These are phyloP conservation scores for Salmacisia buchloeana DNA, from an alignment of 1,284 basidiomycete genomes.

Conservation along the genomic window DNA sequence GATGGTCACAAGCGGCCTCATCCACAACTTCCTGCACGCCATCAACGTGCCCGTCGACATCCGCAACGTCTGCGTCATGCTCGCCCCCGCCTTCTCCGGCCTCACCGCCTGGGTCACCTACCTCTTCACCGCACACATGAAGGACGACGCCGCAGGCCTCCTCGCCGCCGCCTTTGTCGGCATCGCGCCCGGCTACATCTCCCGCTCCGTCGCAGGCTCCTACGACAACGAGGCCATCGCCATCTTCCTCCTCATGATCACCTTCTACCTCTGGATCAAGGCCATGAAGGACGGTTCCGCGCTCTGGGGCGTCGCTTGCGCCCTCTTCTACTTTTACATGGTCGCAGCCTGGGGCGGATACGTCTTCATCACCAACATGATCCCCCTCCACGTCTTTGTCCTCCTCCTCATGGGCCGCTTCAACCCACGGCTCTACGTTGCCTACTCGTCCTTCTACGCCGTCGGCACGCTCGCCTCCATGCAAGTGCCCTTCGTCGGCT, in stretches of 20 bases:
- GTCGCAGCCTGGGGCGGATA: conserved; percentile 99
- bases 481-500: conserved; percentile 99
- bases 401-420: conserved; percentile 96
- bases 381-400: conserved; percentile 87
- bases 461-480: conserved; percentile 94
- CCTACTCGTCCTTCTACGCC: conserved; percentile 95
- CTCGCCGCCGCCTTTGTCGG: conserved; percentile 95
- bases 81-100: conserved; percentile 86
- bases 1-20: conserved; percentile 95
- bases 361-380: conserved; percentile 99
- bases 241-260: conserved; percentile 99
- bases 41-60: conserved; percentile 95
- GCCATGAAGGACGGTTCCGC: conserved; percentile 90
- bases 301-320: conserved; percentile 80
- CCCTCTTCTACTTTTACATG: conserved; percentile 99
- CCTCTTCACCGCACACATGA: conserved; percentile 52
- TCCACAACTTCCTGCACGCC: conserved; percentile 82
- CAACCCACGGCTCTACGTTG: conserved; percentile 83
- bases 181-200: conserved; percentile 95
- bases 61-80: conserved; percentile 89
- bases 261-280: conserved; percentile 96
- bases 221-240: conserved; percentile 99
- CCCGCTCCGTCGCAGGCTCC: conserved; percentile 94
- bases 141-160: conserved; percentile 69
- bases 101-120: conserved; percentile 97